Conservation (phyloP, 768 basidiomycete genomes). For the Lentinula sp. region DNA sequence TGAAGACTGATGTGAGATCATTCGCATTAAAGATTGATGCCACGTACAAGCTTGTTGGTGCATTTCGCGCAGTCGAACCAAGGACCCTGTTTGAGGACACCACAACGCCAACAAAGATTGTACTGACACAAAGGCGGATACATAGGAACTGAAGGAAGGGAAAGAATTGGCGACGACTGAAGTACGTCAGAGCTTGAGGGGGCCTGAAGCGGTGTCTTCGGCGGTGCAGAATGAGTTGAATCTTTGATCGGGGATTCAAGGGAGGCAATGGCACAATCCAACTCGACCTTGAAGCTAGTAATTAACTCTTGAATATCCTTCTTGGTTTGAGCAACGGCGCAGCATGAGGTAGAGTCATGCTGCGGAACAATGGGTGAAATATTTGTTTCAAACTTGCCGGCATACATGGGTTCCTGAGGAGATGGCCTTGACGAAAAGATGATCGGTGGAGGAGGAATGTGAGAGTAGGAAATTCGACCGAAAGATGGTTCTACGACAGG, state of each 20-base stretch:
- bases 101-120: slow-evolving; percentile 28
- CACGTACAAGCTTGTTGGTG: slow-evolving; percentile 27
- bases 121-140: slow-evolving; percentile 16
- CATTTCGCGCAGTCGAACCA: slow-evolving; percentile 33
- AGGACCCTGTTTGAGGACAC: slow-evolving; percentile 20
- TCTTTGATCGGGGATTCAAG: not conserved
- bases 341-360: slow-evolving; percentile 26
- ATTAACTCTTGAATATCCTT: slow-evolving; percentile 42
- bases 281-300: slow-evolving; percentile 43
- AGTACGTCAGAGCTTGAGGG: not conserved
- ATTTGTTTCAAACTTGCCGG: slow-evolving; percentile 13
- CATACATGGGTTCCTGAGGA: slow-evolving; percentile 17
- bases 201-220: not conserved
- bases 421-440: slow-evolving; percentile 22
- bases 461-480: slow-evolving; percentile 21
- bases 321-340: slow-evolving; percentile 39
- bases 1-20: slow-evolving; percentile 10
- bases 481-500: slow-evolving; percentile 4
- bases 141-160: slow-evolving; percentile 10
- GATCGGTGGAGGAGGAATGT: slow-evolving; percentile 28
- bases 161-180: not conserved
- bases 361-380: slow-evolving; percentile 8
- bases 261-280: slow-evolving; percentile 37
- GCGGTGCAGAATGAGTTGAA: not conserved
- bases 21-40: slow-evolving; percentile 6